Percentiles rank a stretch among this genome's conserved stretches.
Evolutionary conservation across 1,139 yeast species (phyloP).

Genomic region (Eremothecium coryli): DNA sequence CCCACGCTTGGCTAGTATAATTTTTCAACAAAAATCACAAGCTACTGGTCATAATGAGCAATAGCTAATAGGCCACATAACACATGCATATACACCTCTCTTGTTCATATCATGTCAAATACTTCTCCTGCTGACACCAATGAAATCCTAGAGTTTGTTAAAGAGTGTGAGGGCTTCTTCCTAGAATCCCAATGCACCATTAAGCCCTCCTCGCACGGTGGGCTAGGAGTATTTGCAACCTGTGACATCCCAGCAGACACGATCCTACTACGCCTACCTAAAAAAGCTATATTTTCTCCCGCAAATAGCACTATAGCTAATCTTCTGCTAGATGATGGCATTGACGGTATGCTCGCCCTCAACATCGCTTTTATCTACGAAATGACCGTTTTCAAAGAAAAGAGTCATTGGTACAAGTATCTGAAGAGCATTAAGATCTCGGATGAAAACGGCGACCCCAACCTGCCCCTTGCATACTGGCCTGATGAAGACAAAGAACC

Average conservation of each 20-base stretch:
- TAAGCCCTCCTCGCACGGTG: conserved; percentile 46
- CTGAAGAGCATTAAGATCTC: conserved; percentile 44
- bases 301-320: conserved; percentile 61
- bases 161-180: conserved; percentile 41
- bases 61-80: too few relatives aligned
- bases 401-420: conserved; percentile 72
- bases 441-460: conserved; percentile 28
- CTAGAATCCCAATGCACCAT: conserved; percentile 39
- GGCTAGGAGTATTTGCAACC: conserved; percentile 65
- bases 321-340: conserved; percentile 47
- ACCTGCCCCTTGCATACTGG: conserved; percentile 64
- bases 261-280: conserved; percentile 34
- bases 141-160: conserved; percentile 39
- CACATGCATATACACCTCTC: too few relatives aligned
- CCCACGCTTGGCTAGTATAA: too few relatives aligned
- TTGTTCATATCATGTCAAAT: too few relatives aligned
- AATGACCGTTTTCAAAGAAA: conserved; percentile 36
- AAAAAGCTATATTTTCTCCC: conserved; percentile 45
- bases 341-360: conserved; percentile 60
- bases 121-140: conserved; percentile 22
- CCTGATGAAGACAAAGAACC: conserved; percentile 37
- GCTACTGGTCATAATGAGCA: too few relatives aligned
- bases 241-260: conserved; percentile 33
- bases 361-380: conserved; percentile 70
- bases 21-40: too few relatives aligned